Percentiles rank a stretch among this genome's conserved stretches.
These are phyloP conservation scores for Falciphora oryzae DNA, from an alignment of 2,329 filamentous ascomycete species.

Conservation along the genomic window DNA sequence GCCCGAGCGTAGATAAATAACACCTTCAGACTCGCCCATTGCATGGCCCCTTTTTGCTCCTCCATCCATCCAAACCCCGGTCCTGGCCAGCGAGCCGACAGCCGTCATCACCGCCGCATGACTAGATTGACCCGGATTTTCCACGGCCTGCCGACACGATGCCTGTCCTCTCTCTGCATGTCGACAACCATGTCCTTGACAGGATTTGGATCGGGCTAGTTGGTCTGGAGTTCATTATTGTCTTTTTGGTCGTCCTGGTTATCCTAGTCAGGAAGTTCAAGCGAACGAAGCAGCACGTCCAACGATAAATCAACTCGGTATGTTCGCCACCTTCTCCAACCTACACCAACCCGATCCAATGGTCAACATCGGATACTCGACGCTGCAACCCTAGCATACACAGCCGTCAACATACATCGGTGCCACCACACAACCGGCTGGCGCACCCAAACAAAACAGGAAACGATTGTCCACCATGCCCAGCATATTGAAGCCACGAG, in stretches of 20 bases:
- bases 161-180: not conserved
- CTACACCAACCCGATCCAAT: not conserved
- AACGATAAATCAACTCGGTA: not conserved
- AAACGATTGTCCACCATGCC: not conserved
- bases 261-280: not conserved
- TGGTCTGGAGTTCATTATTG: not conserved
- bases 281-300: not conserved
- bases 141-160: not conserved
- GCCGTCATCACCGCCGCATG: not conserved
- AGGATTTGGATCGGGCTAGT: not conserved
- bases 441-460: not conserved
- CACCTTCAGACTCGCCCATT: no score
- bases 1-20: no score
- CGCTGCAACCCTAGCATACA: no score
- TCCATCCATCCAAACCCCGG: not conserved
- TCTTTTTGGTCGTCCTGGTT: not conserved
- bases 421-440: no score
- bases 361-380: no score
- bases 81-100: no score
- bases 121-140: not conserved
- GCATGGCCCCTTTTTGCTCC: not conserved
- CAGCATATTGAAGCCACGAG: not conserved
- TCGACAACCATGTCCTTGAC: constrained; percentile 1
- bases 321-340: not conserved
- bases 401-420: no score